Percentiles rank a stretch among this genome's conserved stretches.
Conservation (phyloP, 306 rosid genomes). For the Abrus precatorius region DNA sequence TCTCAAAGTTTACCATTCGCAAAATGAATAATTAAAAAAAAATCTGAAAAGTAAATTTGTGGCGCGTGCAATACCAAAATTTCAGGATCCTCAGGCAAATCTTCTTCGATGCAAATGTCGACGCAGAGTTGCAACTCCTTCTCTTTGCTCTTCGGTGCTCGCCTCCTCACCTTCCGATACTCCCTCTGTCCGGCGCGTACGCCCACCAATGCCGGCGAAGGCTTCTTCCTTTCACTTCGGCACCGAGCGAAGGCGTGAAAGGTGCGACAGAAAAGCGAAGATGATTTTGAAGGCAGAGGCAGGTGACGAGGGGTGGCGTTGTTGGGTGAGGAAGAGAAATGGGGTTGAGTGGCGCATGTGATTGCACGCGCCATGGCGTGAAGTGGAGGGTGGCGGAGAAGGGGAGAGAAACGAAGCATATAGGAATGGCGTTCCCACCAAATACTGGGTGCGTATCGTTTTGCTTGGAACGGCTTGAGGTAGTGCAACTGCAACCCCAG, state of each 20-base stretch:
- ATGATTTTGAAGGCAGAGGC: conserved; percentile 25
- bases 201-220: conserved; percentile 32
- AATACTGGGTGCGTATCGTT: background rate
- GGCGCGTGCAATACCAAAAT: conserved; percentile 55
- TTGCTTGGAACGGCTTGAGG: background rate
- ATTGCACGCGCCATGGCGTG: conserved; percentile 64
- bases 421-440: conserved; percentile 7
- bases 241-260: conserved; percentile 47
- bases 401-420: conserved; percentile 60
- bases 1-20: background rate
- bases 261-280: conserved; percentile 50
- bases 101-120: conserved; percentile 75
- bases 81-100: conserved; percentile 81
- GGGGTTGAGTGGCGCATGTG: conserved; percentile 53
- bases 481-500: background rate
- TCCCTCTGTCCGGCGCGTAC: conserved; percentile 60
- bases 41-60: background rate
- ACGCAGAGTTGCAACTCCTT: conserved; percentile 75
- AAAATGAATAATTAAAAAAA: background rate
- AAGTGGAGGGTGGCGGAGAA: conserved; percentile 50
- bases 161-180: conserved; percentile 69
- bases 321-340: conserved; percentile 23
- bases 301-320: background rate
- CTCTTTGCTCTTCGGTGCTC: conserved; percentile 57
- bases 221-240: conserved; percentile 41